These are phyloP conservation scores for Podaxis sp. DNA, from an alignment of 768 basidiomycete species.

Conservation along the genomic window DNA sequence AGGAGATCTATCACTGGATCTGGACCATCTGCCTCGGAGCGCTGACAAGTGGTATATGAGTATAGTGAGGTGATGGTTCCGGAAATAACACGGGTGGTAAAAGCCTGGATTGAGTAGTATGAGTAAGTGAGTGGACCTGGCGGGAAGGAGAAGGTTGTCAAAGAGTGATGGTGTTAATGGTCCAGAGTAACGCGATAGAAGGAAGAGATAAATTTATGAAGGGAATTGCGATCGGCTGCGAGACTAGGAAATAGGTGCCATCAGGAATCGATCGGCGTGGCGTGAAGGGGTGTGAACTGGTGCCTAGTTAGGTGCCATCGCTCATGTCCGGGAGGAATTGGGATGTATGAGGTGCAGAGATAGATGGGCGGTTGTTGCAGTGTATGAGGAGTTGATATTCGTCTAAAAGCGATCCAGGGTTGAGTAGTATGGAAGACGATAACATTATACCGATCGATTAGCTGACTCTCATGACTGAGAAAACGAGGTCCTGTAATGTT, in stretches of 20 bases:
- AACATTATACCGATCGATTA: not conserved
- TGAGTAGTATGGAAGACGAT: not conserved
- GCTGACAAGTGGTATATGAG: not conserved
- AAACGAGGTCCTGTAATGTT: not conserved
- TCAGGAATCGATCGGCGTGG: not conserved
- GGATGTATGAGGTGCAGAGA: not conserved
- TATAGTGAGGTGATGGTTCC: not conserved
- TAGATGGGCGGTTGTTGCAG: not conserved
- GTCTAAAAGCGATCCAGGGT: not conserved
- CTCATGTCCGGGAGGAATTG: not conserved
- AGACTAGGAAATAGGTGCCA: not conserved
- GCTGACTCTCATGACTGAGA: not conserved
- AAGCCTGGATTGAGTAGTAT: conserved; percentile 1
- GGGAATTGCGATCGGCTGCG: not conserved
- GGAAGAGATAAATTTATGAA: not conserved
- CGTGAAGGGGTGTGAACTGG: not conserved
- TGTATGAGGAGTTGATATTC: not conserved
- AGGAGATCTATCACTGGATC: not conserved
- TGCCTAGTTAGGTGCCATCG: not conserved
- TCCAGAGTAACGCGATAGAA: conserved; percentile 9
- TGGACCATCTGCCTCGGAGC: not conserved
- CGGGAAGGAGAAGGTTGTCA: not conserved
- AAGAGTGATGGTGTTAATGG: not conserved
- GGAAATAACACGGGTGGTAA: conserved; percentile 1
- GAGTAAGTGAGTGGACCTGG: not conserved